Base-by-base conservation (phyloP, 768 basidiomycete species). In the Tulasnella sp. region DNA sequence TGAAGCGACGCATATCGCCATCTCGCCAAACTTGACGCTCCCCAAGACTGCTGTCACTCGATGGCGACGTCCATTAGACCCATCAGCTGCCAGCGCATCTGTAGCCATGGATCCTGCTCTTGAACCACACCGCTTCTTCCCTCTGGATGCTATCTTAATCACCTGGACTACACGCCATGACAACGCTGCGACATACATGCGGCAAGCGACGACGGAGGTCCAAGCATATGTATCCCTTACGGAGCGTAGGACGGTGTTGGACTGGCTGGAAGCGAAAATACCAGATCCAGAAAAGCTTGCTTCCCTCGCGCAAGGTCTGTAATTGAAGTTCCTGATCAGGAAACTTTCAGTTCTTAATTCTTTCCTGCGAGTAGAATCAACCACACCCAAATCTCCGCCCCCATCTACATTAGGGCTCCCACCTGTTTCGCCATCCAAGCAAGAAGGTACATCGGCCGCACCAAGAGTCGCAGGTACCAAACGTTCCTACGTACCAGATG, bases 171-270 rank as follows among this genome's bases (percentile, higher is more conserved):
- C 86, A 30, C 76, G 80, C 48, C 87, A 89, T 68, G 80, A 81
- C 0, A 76, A 81, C 0, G 81, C 83, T 29, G 87, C 85, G 15
- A 90, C 94, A 64, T 98, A 98, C 73, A 83, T 95, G 81, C 86
- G 84, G 68, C 84, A 87, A 66, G 84, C 85, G 1, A 77, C 77
- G 44, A 86, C 88, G 0, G 72, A 92, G 29, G 75, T 80, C 1
- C 78, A 82, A 41, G 79, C 53, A 7, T 80, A 91, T 68, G 89
- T 97, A 41, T 84, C 86, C 65, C 82, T 91, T 32, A 89, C 90
- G 2, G 93, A 96, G 72, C 76, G 93, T 63, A 90, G 88, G 73
- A 77, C 77, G 47, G 83, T 95, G 0, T 81, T 89, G 34, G 92
- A 94, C 53, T 97, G 87, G 83, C 69, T 97, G 45, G 82, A 86